Percentiles rank a stretch among this genome's conserved stretches.
Conservation (phyloP, 164 flowering plant genomes). For the Umbellularia californica region DNA sequence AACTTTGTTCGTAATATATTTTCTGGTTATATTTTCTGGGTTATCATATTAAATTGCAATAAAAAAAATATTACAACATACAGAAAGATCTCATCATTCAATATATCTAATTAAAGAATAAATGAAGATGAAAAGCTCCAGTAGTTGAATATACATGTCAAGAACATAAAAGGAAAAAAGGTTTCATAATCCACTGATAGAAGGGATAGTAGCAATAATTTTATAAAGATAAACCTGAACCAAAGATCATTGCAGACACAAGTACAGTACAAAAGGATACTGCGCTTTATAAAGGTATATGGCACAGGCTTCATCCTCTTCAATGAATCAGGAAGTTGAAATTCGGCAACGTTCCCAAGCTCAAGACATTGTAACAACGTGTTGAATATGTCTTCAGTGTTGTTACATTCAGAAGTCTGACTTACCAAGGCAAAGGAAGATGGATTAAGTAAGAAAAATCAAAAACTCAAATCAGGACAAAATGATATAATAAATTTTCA, state of each 20-base stretch:
- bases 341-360: slow-evolving; percentile 59
- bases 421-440: neutral
- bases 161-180: neutral
- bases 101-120: too few relatives aligned
- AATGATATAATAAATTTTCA: too few relatives aligned
- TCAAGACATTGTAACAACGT: slow-evolving; percentile 37
- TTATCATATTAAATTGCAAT: too few relatives aligned
- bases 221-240: neutral
- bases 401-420: slow-evolving; percentile 29
- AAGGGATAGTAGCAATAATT: neutral
- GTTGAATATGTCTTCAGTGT: slow-evolving; percentile 38
- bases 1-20: too few relatives aligned
- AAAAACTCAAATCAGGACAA: neutral
- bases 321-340: slow-evolving; percentile 71
- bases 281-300: slow-evolving; percentile 63
- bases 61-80: too few relatives aligned
- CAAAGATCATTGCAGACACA: neutral
- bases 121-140: too few relatives aligned
- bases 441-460: neutral
- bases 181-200: neutral
- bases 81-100: too few relatives aligned
- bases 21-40: too few relatives aligned
- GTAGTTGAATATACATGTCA: neutral
- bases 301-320: slow-evolving; percentile 46
- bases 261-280: slow-evolving; percentile 46